These are phyloP conservation scores for Coemansia sp. DNA, from an alignment of 192 early-diverging fungal species.

Conservation along the genomic window DNA sequence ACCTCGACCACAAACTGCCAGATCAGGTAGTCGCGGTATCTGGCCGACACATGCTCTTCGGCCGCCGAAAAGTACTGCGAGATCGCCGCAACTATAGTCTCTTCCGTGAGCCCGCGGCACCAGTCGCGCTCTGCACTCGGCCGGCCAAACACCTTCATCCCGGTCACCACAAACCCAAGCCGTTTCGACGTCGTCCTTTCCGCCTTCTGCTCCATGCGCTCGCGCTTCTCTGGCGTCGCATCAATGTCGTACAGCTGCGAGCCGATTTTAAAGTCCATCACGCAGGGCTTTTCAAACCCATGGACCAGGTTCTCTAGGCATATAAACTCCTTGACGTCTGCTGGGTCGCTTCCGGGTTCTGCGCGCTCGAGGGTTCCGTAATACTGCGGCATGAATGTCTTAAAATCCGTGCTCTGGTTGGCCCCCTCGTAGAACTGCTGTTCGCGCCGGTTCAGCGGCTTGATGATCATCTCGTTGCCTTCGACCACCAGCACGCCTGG, in stretches of 20 bases:
- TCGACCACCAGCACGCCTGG: conserved; percentile 61
- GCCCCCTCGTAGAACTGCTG: conserved; percentile 69
- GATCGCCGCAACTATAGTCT: conserved; percentile 60
- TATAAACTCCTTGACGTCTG: conserved; percentile 44
- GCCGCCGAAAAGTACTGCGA: conserved; percentile 61
- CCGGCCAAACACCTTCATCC: conserved; percentile 59
- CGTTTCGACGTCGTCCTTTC: conserved; percentile 60
- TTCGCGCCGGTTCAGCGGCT: conserved; percentile 66
- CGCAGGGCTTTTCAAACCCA: conserved; percentile 69
- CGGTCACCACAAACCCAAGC: conserved; percentile 70
- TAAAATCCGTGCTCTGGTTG: conserved; percentile 45
- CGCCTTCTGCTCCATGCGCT: conserved; percentile 65
- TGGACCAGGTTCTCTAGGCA: conserved; percentile 76
- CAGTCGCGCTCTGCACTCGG: conserved; percentile 12
- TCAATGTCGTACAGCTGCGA: conserved; percentile 70
- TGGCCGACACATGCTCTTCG: conserved; percentile 34
- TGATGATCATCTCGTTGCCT: conserved; percentile 67
- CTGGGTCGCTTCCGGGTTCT: not conserved
- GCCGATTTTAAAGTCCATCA: conserved; percentile 89
- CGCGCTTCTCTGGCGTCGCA: conserved; percentile 68
- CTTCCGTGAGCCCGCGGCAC: conserved; percentile 27
- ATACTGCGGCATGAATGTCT: conserved; percentile 65
- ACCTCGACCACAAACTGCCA: conserved; percentile 61
- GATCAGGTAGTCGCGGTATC: conserved; percentile 57
- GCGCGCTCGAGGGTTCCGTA: conserved; percentile 57